These are phyloP conservation scores for Suhomyces faveliae DNA, from an alignment of 805 yeast species.

Conservation along the genomic window DNA sequence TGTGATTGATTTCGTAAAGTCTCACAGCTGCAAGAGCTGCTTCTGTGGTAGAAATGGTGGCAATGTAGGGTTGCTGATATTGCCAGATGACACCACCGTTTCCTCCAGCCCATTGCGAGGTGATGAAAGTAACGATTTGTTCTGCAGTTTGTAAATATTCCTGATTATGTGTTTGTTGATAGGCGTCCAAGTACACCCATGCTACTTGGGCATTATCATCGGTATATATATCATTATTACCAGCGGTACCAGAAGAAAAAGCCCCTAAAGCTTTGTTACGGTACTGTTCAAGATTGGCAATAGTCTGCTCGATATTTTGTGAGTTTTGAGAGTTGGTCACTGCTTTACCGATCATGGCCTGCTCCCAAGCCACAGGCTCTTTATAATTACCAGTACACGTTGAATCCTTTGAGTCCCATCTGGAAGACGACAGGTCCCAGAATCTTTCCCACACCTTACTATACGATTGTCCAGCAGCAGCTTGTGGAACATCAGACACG, in stretches of 20 bases:
- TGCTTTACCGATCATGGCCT: slow-evolving; percentile 26
- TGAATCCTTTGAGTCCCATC: slow-evolving; percentile 20
- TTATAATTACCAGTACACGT: slow-evolving; percentile 14
- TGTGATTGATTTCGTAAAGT: slow-evolving; percentile 16
- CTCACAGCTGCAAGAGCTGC: slow-evolving; percentile 27
- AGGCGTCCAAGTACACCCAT: slow-evolving; percentile 27
- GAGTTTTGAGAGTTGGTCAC: slow-evolving; percentile 13
- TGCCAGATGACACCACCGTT: slow-evolving; percentile 29
- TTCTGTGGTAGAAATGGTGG: slow-evolving; percentile 30
- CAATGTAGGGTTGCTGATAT: slow-evolving; percentile 20
- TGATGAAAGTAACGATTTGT: slow-evolving; percentile 15
- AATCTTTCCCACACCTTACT: slow-evolving; percentile 20
- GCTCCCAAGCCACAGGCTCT: slow-evolving; percentile 25
- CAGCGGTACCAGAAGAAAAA: slow-evolving; percentile 22
- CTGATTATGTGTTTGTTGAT: slow-evolving; percentile 14
- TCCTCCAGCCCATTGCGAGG: slow-evolving; percentile 18
- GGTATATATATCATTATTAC: slow-evolving; percentile 22
- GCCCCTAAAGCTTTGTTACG: slow-evolving; percentile 19
- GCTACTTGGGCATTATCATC: slow-evolving; percentile 30
- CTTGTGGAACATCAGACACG: slow-evolving; percentile 3
- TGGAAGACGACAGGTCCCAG: slow-evolving; percentile 15
- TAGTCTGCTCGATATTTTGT: slow-evolving; percentile 11
- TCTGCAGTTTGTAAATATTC: slow-evolving; percentile 20
- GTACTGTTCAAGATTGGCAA: slow-evolving; percentile 17
- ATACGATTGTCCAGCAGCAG: slow-evolving; percentile 6